Evolutionary conservation across 345 rosid species (phyloP).

Genomic region (Brassica juncea): DNA sequence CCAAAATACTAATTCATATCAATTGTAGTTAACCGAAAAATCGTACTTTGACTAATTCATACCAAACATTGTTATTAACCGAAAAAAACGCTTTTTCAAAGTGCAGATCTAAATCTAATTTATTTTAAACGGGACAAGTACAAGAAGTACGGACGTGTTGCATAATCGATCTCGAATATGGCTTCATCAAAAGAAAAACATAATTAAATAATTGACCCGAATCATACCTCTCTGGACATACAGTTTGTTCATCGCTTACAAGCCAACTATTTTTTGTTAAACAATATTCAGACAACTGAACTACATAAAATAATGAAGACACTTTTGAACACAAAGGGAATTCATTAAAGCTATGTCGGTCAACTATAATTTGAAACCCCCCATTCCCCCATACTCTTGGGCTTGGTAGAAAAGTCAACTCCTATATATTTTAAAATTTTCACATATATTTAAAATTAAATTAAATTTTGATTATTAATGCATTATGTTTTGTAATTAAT

Average conservation of each 20-base stretch:
- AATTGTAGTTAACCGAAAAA: too few species aligned
- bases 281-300: too few species aligned
- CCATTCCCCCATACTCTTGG: background rate
- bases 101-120: too few species aligned
- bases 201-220: background rate
- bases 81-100: too few species aligned
- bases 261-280: background rate
- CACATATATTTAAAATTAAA: too few species aligned
- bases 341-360: background rate
- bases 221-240: background rate
- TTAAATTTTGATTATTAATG: too few species aligned
- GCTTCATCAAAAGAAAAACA: background rate
- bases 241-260: background rate
- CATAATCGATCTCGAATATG: conserved; percentile 8
- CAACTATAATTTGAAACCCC: background rate
- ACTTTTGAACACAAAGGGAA: background rate
- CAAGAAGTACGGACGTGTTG: conserved; percentile 17
- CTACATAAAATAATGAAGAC: background rate
- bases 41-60: too few species aligned
- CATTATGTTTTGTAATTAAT: too few species aligned
- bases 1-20: too few species aligned
- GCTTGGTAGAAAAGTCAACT: background rate
- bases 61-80: too few species aligned
- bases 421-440: background rate
- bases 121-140: background rate